Evolutionary conservation across 2,329 filamentous ascomycete species (phyloP).

Genomic region (Pseudogymnoascus sp.): DNA sequence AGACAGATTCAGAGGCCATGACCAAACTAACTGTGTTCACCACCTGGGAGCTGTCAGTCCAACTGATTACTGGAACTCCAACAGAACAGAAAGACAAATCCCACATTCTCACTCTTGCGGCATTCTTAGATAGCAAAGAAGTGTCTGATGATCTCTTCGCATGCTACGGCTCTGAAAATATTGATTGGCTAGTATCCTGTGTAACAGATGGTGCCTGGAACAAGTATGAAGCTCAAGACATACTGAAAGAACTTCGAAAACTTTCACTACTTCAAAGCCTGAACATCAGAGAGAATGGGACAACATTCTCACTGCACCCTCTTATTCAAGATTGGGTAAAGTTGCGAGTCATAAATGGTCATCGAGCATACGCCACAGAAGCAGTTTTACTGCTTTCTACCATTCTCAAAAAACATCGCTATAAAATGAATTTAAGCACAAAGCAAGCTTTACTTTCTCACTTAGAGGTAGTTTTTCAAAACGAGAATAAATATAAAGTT

Average conservation of each 20-base stretch:
- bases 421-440: neutral
- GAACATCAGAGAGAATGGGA: neutral
- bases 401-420: neutral
- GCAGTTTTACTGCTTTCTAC: neutral
- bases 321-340: constrained; percentile 21
- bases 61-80: constrained; percentile 15
- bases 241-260: constrained; percentile 16
- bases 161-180: constrained; percentile 8
- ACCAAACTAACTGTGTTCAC: constrained; percentile 22
- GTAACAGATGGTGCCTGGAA: constrained; percentile 17
- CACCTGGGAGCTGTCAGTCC: constrained; percentile 25
- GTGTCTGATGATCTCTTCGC: constrained; percentile 22
- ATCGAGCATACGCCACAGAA: neutral
- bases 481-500: neutral
- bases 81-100: constrained; percentile 11
- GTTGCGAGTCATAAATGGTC: constrained; percentile 11
- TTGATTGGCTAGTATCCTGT: constrained; percentile 14
- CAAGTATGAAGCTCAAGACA: constrained; percentile 14
- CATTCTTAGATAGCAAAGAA: constrained; percentile 19
- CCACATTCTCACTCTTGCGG: constrained; percentile 18
- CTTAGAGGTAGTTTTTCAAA: neutral
- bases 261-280: constrained; percentile 20
- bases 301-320: constrained; percentile 19
- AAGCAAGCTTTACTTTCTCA: neutral
- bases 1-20: constrained; percentile 22